Base-by-base conservation (phyloP, 192 early-diverging fungal species). In the Geranomyces variabilis region DNA sequence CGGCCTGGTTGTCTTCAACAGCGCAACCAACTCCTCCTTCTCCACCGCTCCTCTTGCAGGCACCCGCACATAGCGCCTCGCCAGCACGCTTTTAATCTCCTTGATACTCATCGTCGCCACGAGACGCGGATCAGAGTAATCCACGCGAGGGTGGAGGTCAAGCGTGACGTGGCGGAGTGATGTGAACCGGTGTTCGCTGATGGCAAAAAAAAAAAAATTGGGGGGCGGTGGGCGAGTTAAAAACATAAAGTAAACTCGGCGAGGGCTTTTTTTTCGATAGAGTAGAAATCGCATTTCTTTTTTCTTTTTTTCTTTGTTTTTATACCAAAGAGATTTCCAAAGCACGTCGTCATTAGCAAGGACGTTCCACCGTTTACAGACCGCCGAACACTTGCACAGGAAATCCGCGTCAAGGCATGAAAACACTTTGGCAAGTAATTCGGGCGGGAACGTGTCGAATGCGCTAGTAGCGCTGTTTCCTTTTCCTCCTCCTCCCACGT, bases 1-100 rank as follows among this genome's bases (percentile, higher is more conserved):
- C 24, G 70, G 70, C 49, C 62, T 63, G 10, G 70, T 53, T 6
- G 15, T 33, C 30, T n/a, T 21, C 17, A 71, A 4, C 30, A 63
- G 31, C 59, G 29, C 14, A 19, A 71, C 28, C 41, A 71, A 33
- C 5, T 71, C 70, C 10, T 19, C 10, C 49, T 55, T 45, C 33
- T 71, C 70, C 28, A 71, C 6, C 21, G 61, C 48, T 6, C 70
- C 70, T 5, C 26, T 17, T 17, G 70, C 46, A 10, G 36, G 36
- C 10, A 41, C 15, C 0, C n/a, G 41, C 26, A 76, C 79, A n/a
- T 70, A 63, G 1, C 79, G 74, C 0, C 66, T 33, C 26, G 29
- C 36, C 3, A 80, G 64, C 19, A 80, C 55, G 8, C 46, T 57
- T 68, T 76, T 76, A 3, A 80, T 69, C 53, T 80, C 79, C 10